Evolutionary conservation across 2,329 filamentous ascomycete genomes (phyloP).

Genomic region (Biscogniauxia sp.): DNA sequence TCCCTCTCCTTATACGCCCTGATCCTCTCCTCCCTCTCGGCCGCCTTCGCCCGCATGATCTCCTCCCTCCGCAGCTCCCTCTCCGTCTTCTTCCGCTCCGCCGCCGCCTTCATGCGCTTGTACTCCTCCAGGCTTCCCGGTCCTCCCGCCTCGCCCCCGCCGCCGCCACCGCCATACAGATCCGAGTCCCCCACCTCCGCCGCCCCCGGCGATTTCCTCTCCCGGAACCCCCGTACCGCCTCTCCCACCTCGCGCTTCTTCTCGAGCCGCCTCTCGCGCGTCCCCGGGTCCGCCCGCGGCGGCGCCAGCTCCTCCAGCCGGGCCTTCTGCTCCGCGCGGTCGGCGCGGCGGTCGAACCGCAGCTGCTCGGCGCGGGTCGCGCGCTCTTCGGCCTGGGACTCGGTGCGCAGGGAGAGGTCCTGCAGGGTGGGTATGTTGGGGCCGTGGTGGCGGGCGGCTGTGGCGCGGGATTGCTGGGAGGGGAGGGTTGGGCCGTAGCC

Average conservation of each 20-base stretch:
- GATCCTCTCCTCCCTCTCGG: conserved; percentile 77
- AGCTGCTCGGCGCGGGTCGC: conserved; percentile 46
- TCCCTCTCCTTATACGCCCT: conserved; percentile 72
- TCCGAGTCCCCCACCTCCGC: conserved; percentile 67
- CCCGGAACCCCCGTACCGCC: conserved; percentile 69
- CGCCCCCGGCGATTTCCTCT: conserved; percentile 59
- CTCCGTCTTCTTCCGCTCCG: conserved; percentile 75
- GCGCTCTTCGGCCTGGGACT: conserved; percentile 49
- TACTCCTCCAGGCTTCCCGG: conserved; percentile 56
- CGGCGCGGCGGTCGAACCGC: conserved; percentile 59
- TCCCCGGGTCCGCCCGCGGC: conserved; percentile 79
- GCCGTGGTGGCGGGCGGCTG: conserved; percentile 37
- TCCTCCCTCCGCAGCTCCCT: conserved; percentile 81
- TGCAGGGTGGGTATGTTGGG: conserved; percentile 67
- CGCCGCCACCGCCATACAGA: conserved; percentile 67
- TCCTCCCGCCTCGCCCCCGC: conserved; percentile 47
- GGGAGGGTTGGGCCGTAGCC: conserved; percentile 51
- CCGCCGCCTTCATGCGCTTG: conserved; percentile 62
- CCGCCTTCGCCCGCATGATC: conserved; percentile 68
- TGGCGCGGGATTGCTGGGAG: conserved; percentile 10
- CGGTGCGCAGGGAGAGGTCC: conserved; percentile 66
- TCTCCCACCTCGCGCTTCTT: conserved; percentile 74
- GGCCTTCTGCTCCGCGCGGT: conserved; percentile 67
- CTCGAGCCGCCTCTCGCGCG: conserved; percentile 79
- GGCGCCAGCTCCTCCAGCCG: conserved; percentile 78